phyloP scores from a whole-genome alignment of 306 rosid species.

The Cucurbita moschata region DNA sequence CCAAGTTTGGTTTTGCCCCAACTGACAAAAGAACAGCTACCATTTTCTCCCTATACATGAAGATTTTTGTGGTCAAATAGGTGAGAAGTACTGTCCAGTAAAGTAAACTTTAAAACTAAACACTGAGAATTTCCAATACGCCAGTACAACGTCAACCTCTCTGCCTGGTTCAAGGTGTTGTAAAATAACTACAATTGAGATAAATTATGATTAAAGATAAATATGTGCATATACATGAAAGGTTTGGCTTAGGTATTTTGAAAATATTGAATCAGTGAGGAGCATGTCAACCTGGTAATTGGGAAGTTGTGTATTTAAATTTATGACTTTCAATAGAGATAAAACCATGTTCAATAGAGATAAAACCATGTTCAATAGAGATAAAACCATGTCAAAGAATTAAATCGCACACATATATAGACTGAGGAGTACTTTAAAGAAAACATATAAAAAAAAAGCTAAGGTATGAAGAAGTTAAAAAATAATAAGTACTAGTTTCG shows the following conservation, averaged over 20 bases:
- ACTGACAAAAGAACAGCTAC: slow-evolving; percentile 60
- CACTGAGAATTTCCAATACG: not conserved
- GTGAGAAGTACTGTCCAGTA: not conserved
- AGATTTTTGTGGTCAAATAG: not conserved
- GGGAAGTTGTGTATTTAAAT: not conserved
- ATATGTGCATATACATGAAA: not conserved
- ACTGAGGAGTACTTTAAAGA: not conserved
- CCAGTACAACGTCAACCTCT: not conserved
- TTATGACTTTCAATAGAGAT: not conserved
- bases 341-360: not conserved
- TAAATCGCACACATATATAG: not conserved
- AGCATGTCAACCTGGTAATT: not conserved
- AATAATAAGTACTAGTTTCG: not conserved
- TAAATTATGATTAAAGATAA: not conserved
- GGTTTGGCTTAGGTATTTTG: not conserved
- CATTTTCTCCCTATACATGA: slow-evolving; percentile 62
- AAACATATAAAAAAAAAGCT: not conserved
- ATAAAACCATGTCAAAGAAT: not conserved
- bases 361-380: not conserved
- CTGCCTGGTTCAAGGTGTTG: not conserved
- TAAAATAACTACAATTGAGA: not conserved
- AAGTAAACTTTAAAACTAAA: not conserved
- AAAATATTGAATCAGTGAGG: not conserved
- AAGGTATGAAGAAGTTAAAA: not conserved
- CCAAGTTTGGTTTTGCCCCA: slow-evolving; percentile 87